phyloP scores from a whole-genome alignment of 2,329 filamentous ascomycete species.

The Nothomitra cinnamomea region DNA sequence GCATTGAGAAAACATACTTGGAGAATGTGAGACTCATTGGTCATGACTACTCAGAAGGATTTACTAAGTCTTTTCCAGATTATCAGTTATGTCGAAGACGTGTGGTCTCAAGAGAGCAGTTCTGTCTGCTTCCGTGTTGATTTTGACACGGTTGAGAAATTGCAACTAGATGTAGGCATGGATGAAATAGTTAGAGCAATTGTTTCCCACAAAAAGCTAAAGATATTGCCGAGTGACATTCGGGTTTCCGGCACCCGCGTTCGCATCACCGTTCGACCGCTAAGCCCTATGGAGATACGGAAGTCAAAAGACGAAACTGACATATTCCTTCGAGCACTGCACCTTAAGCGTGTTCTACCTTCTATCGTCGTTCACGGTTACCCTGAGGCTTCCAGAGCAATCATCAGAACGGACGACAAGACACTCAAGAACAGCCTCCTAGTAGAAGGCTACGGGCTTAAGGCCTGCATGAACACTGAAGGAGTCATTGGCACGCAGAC shows the following conservation, averaged over 20 bases:
- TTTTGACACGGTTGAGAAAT: conserved; percentile 55
- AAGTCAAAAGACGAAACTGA: conserved; percentile 37
- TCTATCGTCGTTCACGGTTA: conserved; percentile 81
- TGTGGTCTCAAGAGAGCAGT: conserved; percentile 62
- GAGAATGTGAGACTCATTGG: conserved; percentile 39
- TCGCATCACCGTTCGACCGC: conserved; percentile 51
- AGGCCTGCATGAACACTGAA: conserved; percentile 80
- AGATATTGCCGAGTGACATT: conserved; percentile 50
- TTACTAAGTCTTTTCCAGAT: conserved; percentile 20
- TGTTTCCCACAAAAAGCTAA: conserved; percentile 65
- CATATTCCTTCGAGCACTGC: conserved; percentile 63
- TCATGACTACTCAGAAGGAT: not conserved
- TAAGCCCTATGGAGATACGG: conserved; percentile 26
- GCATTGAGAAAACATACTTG: conserved; percentile 89
- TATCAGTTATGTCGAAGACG: conserved; percentile 67
- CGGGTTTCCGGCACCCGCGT: conserved; percentile 46
- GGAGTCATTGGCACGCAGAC: conserved; percentile 67
- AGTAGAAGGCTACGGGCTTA: conserved; percentile 88
- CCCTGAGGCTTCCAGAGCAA: conserved; percentile 66
- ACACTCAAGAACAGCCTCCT: conserved; percentile 54
- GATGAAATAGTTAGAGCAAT: conserved; percentile 63
- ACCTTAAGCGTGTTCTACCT: conserved; percentile 67
- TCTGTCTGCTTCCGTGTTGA: conserved; percentile 74
- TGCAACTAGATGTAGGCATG: conserved; percentile 64
- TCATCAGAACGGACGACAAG: conserved; percentile 66